Evolutionary conservation across 371 early-diverging fungal genomes (phyloP), one percentile per base, ranked within the genome.

Genomic region (Smittium culicis): DNA sequence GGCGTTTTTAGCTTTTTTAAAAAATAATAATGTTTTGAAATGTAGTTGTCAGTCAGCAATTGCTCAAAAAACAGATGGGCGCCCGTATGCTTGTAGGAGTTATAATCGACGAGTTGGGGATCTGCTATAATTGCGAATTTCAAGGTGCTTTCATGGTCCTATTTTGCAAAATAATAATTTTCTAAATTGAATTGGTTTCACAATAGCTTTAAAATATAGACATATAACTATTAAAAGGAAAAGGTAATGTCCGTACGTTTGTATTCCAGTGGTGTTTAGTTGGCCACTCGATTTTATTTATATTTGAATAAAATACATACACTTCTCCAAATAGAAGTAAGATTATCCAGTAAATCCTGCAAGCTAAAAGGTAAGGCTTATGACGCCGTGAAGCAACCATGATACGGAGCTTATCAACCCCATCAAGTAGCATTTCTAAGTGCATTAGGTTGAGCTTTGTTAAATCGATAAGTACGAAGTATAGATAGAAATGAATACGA

Each of bases 71-170:
- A 62, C 69, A 86, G 68, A 3, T 82, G n/a, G 3, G 80, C n/a
- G 0, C 81, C 81, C 0, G 79, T 72, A 11, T 83, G 75, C 2
- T 78, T 73, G 71, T 96, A 94, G 2, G 93, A 92, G 68, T 83
- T 86, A 31, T 84, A 79, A 71, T 96, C 96, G 33, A 92, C 93
- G 67, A 96, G 81, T 72, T 96, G 96, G 20, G 96, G 94, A 71
- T 96, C 96, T 1, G 88, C 91, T 34, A 96, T 74, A 14, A 96
- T 68, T 0, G 81, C 82, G 29, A 77, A 64, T 27, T 65, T n/a
- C n/a, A n/a, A n/a, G n/a, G n/a, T n/a, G n/a, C n/a, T n/a, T n/a
- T n/a, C n/a, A n/a, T n/a, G n/a, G n/a, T n/a, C n/a, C n/a, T n/a
- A 29, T 8, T 54, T 65, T 25, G 17, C 24, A 29, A 34, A 16